Percentiles rank a stretch among this genome's conserved stretches.
Evolutionary conservation across 2,329 filamentous ascomycete genomes (phyloP).

Genomic region (Gnomoniopsis sp.): DNA sequence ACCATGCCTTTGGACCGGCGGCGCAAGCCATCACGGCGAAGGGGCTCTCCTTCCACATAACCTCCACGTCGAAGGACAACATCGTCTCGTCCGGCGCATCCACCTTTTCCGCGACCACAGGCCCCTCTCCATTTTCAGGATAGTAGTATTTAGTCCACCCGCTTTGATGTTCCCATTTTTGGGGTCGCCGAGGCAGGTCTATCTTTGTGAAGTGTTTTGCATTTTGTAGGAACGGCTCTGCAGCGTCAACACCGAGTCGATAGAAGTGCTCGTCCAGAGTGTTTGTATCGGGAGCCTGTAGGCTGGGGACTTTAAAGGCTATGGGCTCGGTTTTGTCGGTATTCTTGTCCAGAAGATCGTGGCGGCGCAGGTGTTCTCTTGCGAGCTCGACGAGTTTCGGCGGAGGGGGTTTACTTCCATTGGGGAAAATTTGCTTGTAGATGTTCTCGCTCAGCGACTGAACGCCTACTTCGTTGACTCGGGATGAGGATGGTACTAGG

Average conservation of each 20-base stretch:
- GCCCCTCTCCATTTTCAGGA: conserved; percentile 59
- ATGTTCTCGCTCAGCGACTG: conserved; percentile 87
- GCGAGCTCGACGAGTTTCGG: conserved; percentile 75
- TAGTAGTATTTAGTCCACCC: conserved; percentile 98
- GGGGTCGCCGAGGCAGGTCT: conserved; percentile 56
- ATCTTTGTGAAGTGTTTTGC: conserved; percentile 71
- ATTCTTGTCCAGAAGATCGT: conserved; percentile 88
- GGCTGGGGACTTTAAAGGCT: conserved; percentile 76
- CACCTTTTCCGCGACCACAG: conserved; percentile 54
- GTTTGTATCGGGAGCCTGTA: conserved; percentile 59
- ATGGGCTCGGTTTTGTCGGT: conserved; percentile 74
- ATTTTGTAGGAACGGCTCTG: conserved; percentile 75
- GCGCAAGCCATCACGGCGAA: conserved; percentile 98
- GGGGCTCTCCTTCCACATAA: conserved; percentile 89
- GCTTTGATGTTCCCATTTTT: conserved; percentile 72
- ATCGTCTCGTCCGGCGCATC: conserved; percentile 75
- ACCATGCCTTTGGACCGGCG: conserved; percentile 86
- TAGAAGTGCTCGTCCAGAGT: conserved; percentile 93
- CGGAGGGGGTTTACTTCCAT: conserved; percentile 53
- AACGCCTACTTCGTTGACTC: conserved; percentile 90
- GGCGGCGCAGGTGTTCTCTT: conserved; percentile 75
- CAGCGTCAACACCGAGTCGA: conserved; percentile 79
- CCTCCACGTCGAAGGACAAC: conserved; percentile 93
- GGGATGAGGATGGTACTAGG: conserved; percentile 52
- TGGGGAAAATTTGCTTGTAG: conserved; percentile 77